Evolutionary conservation across 169 alveolate genomes (phyloP).

Genomic region (Babesia ovata): DNA sequence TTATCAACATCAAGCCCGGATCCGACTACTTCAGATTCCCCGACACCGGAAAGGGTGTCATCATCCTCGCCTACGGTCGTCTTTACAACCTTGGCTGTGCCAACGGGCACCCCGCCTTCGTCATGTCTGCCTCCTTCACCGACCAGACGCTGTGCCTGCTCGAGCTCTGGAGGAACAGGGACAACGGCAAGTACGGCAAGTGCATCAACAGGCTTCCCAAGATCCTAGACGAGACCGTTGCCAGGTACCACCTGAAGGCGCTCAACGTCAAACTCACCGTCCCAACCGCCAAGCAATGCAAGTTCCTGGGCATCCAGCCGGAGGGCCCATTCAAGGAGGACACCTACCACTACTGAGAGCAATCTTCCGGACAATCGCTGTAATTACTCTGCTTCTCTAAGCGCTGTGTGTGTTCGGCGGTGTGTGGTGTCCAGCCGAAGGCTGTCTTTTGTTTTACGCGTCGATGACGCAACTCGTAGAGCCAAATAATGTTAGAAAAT

Average conservation of each 20-base stretch:
- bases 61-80: conserved; percentile 96
- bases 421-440: not conserved
- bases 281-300: conserved; percentile 91
- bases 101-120: conserved; percentile 99
- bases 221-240: conserved; percentile 96
- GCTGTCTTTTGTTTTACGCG: too few species aligned
- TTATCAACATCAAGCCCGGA: conserved; percentile 90
- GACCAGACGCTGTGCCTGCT: conserved; percentile 86
- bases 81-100: conserved; percentile 98
- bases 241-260: conserved; percentile 92
- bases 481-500: not conserved
- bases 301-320: conserved; percentile 88
- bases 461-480: too few species aligned
- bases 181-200: conserved; percentile 70
- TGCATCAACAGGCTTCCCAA: conserved; percentile 93
- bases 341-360: conserved; percentile 88
- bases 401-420: not conserved
- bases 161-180: conserved; percentile 80
- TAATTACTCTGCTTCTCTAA: not conserved
- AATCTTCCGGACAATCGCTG: not conserved
- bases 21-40: conserved; percentile 86
- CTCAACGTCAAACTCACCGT: conserved; percentile 92
- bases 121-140: conserved; percentile 97
- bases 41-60: conserved; percentile 88
- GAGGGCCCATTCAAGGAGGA: conserved; percentile 95